Percentiles rank a stretch among this genome's conserved stretches.
Conservation (phyloP, 495 filamentous ascomycete genomes). For the Xylaria cubensis region DNA sequence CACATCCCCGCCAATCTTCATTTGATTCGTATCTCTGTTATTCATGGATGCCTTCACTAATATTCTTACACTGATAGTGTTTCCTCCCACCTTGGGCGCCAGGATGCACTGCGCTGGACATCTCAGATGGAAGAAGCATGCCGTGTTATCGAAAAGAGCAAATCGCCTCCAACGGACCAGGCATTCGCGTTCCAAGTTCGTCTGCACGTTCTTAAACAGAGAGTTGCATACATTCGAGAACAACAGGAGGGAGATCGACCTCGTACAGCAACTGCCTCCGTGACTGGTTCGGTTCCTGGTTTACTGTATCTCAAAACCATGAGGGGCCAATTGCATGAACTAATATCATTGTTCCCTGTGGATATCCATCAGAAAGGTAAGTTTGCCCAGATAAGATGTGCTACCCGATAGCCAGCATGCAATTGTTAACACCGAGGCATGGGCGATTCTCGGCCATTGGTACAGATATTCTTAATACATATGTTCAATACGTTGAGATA, state of each 20-base stretch:
- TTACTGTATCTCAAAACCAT: slow-evolving; percentile 5
- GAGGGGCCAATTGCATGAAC: slow-evolving; percentile 7
- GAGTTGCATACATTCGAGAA: slow-evolving; percentile 24
- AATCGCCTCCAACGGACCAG: slow-evolving; percentile 49
- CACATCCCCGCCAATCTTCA: not conserved
- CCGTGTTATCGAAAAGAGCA: slow-evolving; percentile 30
- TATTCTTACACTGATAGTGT: slow-evolving; percentile 28
- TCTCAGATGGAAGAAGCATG: slow-evolving; percentile 48
- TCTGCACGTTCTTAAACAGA: slow-evolving; percentile 48
- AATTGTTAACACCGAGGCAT: not conserved
- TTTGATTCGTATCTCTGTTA: not conserved
- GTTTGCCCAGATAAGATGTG: not conserved
- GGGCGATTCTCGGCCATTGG: not conserved
- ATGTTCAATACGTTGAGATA: slow-evolving; percentile 47
- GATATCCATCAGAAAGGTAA: slow-evolving; percentile 9
- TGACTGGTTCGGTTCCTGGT: not conserved
- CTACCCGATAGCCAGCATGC: not conserved
- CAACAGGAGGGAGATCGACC: slow-evolving; percentile 20
- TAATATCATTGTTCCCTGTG: not conserved
- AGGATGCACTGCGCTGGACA: slow-evolving; percentile 46
- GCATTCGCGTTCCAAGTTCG: slow-evolving; percentile 54
- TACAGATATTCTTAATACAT: slow-evolving; percentile 40
- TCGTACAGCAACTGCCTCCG: not conserved
- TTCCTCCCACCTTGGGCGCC: slow-evolving; percentile 41
- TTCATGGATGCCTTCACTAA: not conserved